Percentiles rank a stretch among this genome's conserved stretches.
phyloP scores from a whole-genome alignment of 1,284 basidiomycete species.

The Apiotrichum akiyoshidainum region DNA sequence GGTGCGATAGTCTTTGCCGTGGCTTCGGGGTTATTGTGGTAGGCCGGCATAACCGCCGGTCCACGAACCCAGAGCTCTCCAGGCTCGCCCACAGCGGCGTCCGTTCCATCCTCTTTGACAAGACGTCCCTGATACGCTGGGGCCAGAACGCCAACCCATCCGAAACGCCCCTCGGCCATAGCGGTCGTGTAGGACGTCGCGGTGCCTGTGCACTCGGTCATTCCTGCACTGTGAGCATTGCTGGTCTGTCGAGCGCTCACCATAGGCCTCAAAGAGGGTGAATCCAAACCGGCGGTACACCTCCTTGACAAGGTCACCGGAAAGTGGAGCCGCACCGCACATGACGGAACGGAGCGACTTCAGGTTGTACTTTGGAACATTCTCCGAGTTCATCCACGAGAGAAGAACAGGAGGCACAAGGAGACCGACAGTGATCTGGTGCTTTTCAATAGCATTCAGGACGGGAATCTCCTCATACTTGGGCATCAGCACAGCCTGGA shows the following conservation, averaged over 20 bases:
- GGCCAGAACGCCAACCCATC: slow-evolving; percentile 68
- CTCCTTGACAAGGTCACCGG: slow-evolving; percentile 42
- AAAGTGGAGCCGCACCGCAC: slow-evolving; percentile 79
- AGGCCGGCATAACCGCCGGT: slow-evolving; percentile 72
- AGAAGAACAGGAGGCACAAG: slow-evolving; percentile 84
- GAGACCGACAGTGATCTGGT: slow-evolving; percentile 60
- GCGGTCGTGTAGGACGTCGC: slow-evolving; percentile 24
- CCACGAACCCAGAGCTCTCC: slow-evolving; percentile 81
- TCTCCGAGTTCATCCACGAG: slow-evolving; percentile 51
- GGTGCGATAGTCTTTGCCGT: slow-evolving; percentile 63
- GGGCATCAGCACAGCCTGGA: slow-evolving; percentile 64
- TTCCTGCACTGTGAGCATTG: slow-evolving; percentile 38
- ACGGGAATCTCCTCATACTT: slow-evolving; percentile 60
- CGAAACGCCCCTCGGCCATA: slow-evolving; percentile 49
- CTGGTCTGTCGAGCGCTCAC: slow-evolving; percentile 29
- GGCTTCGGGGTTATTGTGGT: slow-evolving; percentile 63
- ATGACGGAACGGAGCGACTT: slow-evolving; percentile 60
- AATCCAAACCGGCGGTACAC: slow-evolving; percentile 27
- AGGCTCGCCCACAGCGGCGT: slow-evolving; percentile 56
- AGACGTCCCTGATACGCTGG: slow-evolving; percentile 75
- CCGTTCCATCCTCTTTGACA: slow-evolving; percentile 59
- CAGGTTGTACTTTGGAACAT: slow-evolving; percentile 67
- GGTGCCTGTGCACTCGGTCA: slow-evolving; percentile 34
- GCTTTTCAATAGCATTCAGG: slow-evolving; percentile 58
- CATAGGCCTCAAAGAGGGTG: slow-evolving; percentile 46